Evolutionary conservation across 2,329 filamentous ascomycete genomes (phyloP), one percentile per base, ranked within the genome.

Genomic region (Aspergillus sojae): DNA sequence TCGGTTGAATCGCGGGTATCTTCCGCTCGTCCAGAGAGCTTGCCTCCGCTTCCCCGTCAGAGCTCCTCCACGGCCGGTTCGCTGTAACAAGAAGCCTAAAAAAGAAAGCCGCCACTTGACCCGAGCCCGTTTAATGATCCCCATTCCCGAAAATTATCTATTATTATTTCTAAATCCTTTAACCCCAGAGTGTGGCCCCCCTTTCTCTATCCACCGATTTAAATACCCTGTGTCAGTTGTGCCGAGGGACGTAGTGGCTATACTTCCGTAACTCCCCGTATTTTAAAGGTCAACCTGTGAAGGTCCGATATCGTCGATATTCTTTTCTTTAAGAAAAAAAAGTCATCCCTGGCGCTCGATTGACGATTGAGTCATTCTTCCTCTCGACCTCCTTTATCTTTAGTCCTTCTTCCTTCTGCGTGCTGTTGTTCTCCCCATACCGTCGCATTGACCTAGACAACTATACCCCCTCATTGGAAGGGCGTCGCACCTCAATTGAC

Each of bases 31-130:
- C 75, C 75, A 77, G 71, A 46, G 54, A 45, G 57, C 45, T 68
- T 68, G 54, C 69, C 71, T 76, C 75, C 75, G 73, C 74, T 74
- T 72, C 75, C 73, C 74, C 75, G 75, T 77, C 72, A 69, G 69
- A 68, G 65, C 68, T 71, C 66, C 70, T 71, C 69, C 70, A 65
- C 67, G 62, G 59, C 52, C 60, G 57, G 52, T 55, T 55, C 52
- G 26, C 52, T 36, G 52, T 55, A 39, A 54, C 19, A 54, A 36
- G 50, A 53, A 54, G 30, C 23, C 30, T 54, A 54, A 59, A 59
- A 59, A 59, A 52, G 64, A 72, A 70, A 68, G 57, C 70, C 66
- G 65, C 63, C 57, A 74, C 71, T 70, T 60, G 58, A 65, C 60
- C 68, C 69, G 68, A 73, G 62, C 58, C 62, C 57, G 61, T 63